Evolutionary conservation across 225 moss, liverwort and hornwort species (phyloP).

Genomic region (Rhytidiadelphus loreus): DNA sequence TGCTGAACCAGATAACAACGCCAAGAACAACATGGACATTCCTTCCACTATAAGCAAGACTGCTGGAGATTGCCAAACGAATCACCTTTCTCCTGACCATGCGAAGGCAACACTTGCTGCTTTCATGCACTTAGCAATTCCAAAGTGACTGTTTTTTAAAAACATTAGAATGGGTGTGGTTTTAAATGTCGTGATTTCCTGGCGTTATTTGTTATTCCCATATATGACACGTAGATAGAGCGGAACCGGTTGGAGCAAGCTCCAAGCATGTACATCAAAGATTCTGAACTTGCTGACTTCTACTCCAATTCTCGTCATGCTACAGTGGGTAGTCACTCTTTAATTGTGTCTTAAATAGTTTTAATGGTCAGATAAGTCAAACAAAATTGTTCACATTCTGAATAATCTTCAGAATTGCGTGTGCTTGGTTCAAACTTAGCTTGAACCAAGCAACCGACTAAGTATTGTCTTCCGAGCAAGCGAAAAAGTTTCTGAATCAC

Average conservation of each 20-base stretch:
- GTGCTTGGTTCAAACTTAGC: not conserved
- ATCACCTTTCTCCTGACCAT: not conserved
- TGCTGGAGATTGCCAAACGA: not conserved
- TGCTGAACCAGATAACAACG: not conserved
- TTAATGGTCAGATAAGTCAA: not conserved
- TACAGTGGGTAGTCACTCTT: not conserved
- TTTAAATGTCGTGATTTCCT: not conserved
- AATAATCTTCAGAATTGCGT: not conserved
- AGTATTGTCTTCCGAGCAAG: not conserved
- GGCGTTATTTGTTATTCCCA: not conserved
- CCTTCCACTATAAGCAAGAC: not conserved
- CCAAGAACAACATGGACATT: not conserved
- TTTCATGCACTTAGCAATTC: not conserved
- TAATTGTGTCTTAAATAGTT: not conserved
- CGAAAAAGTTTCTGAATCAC: constrained; percentile 10
- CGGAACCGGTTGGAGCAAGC: not conserved
- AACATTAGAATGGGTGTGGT: not conserved
- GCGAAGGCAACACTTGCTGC: not conserved
- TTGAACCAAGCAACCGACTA: not conserved
- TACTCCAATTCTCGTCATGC: not conserved
- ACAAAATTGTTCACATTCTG: not conserved
- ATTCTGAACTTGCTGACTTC: not conserved
- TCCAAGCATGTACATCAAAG: not conserved
- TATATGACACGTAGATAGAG: not conserved
- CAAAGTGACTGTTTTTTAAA: no score